Base-by-base conservation (phyloP, 768 basidiomycete genomes). In the Lactifluus rugatus region DNA sequence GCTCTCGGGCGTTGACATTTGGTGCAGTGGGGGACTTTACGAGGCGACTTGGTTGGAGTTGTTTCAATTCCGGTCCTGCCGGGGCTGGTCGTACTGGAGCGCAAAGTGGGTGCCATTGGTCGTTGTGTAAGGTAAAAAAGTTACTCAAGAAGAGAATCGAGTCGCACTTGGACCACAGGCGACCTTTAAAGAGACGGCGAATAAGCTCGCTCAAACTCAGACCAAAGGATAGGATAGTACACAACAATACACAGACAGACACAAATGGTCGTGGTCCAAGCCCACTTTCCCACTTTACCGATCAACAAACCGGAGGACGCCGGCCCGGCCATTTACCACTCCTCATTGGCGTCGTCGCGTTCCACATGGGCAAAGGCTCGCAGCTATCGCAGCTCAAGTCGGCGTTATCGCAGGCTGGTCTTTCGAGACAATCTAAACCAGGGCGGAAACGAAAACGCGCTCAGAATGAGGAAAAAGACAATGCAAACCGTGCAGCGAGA, bases 361-460 rank as follows among this genome's bases (percentile, higher is more conserved):
- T 23, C 42, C 21, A 51, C 17, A 89, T 88, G 86, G 81, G 78
- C 45, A 91, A 87, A 67, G 86, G 87, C 63, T 96, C 94, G 0
- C 95, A 97, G 71, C 80, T 98, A 21, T 75, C 83, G 28, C 93
- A 97, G 73, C 85, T 97, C 62, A 96, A 95, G 68, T 77, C 84
- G 8, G 90, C 91, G 10, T 77, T 97, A 42, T 78, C 81, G 1
- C 78, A 85, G 42, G 87, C 89, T 1, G 95, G 94, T 0, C 72
- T 96, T n/a, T 79, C 79, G 13, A 80, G 83, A 13, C 74, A 78
- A 19, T 76, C 77, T 21, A 72, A 80, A 55, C 73, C 76, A 21
- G 73, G 76, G 8, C 84, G 86, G 71, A 92, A 91, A 71, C 77
- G 86, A 61, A 90, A 85, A 67, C 79, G 85, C 41, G 67, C 76